Base-by-base conservation (phyloP, 768 basidiomycete species). In the Trametopsis cervina region DNA sequence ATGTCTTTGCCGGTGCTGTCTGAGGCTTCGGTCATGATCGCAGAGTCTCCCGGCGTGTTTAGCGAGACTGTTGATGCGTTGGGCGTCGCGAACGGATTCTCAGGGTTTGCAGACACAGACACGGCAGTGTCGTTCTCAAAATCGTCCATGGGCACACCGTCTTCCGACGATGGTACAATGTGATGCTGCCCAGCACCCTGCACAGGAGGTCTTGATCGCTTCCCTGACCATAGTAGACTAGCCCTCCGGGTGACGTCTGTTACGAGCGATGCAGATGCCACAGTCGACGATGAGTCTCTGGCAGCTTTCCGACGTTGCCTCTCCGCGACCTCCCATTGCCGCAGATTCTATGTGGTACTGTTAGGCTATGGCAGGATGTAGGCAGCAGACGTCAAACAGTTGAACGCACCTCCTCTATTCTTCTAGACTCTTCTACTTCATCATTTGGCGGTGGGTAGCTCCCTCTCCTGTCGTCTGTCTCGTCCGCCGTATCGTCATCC, bases 261-360 rank as follows among this genome's bases (percentile, higher is more conserved):
- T 33, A 87, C 62, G n/a, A 85, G 56, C 2, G 84, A 79, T 4
- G 73, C 50, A 17, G 56, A 39, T 9, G 61, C 37, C 21, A 55
- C 27, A 17, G 59, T 53, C 17, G 64, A 54, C 4, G 57, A 11
- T 2, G 83, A 80, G 47, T 81, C 83, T 47, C 89, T 75, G 2
- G 77, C 81, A 27, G 76, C 73, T 65, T 82, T 89, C 68, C 89
- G 77, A 50, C 85, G 76, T 56, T 80, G 81, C 17, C 84, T 75
- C 59, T 91, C 89, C 35, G 79, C 79, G 40, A 79, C 67, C 56
- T 91, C 89, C 89, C 88, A 91, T 37, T 76, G 75, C 54, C 75
- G 73, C 22, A 92, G 71, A 50, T 79, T 91, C 89, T 91, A 7
- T n/a, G n/a, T n/a, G n/a, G n/a, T n/a, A n/a, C n/a, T n/a, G n/a